Percentiles rank a stretch among this genome's conserved stretches.
phyloP scores from a whole-genome alignment of 2,329 filamentous ascomycete genomes.

The Mycocentrospora acerina region DNA sequence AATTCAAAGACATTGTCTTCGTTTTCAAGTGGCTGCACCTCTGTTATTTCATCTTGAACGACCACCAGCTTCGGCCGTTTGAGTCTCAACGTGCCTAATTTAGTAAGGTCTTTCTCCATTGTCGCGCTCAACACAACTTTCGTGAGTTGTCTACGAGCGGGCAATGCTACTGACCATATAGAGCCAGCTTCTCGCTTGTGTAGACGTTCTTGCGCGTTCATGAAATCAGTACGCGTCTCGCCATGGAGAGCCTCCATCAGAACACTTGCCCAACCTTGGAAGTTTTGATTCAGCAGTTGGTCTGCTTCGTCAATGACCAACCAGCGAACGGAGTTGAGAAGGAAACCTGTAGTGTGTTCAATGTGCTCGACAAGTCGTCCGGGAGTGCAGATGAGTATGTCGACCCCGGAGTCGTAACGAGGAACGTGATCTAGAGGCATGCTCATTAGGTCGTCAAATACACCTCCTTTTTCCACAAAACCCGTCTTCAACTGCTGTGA shows the following conservation, averaged over 20 bases:
- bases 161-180: constrained; percentile 34
- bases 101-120: constrained; percentile 82
- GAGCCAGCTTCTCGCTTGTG: constrained; percentile 45
- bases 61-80: constrained; percentile 74
- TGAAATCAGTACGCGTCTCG: constrained; percentile 49
- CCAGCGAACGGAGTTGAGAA: constrained; percentile 77
- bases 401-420: constrained; percentile 69
- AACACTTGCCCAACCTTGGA: constrained; percentile 82
- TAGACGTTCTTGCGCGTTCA: constrained; percentile 56
- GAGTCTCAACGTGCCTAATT: constrained; percentile 73
- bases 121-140: constrained; percentile 91
- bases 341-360: constrained; percentile 79
- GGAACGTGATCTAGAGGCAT: constrained; percentile 64
- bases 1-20: constrained; percentile 55
- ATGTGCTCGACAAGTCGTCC: constrained; percentile 91
- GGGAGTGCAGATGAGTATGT: constrained; percentile 88
- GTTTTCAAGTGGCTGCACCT: constrained; percentile 19
- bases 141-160: constrained; percentile 54
- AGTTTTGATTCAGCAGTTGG: constrained; percentile 85
- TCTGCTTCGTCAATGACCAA: constrained; percentile 93
- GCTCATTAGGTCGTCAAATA: constrained; percentile 41
- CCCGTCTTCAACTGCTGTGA: constrained; percentile 31
- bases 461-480: constrained; percentile 39
- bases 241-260: constrained; percentile 62
- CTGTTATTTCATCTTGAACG: constrained; percentile 59